Base-by-base conservation (phyloP, 2,329 filamentous ascomycete species). In the Coleophoma cylindrospora region DNA sequence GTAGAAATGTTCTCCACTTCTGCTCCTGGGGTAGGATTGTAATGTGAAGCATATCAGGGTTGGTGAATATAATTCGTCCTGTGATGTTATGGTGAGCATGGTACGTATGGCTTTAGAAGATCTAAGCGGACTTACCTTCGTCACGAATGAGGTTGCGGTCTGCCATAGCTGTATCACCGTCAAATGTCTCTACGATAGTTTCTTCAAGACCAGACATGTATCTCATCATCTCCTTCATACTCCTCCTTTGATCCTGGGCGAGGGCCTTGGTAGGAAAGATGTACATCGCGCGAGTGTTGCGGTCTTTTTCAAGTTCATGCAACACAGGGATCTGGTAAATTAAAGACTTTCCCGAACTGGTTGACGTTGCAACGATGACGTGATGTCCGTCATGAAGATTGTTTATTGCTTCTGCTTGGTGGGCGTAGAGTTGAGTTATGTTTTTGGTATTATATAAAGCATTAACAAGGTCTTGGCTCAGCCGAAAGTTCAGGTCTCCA, bases 241-340 rank as follows among this genome's bases (percentile, higher is more conserved):
- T 96, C 58, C 91, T 80, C 59, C 86, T 84, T 67, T 99, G 94
- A 67, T 99, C 94, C 66, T 99, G 94, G 0, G 94, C 92, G 14
- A 99, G 72, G 1, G 94, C 94, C 69, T 99, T 99, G 0, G 94
- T 99, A 0, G 94, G 94, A 54, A 99, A 99, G 34, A 99, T 96
- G 65, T 96, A 97, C 84, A 99, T 90, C 2, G 94, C 94, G 59
- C 94, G 77, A 9, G 89, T 88, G 50, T 84, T 75, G 2, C 69
- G 72, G 61, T 97, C 87, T 47, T 81, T 74, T 66, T 99, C 92
- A 2, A 99, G 72, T 45, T 89, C 87, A 63, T 95, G 84, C 11
- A 99, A 71, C 41, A 99, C 90, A 0, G 94, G 94, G 14, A 99
- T 79, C 63, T 99, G 94, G 63, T 97, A 99, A 54, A 99, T 96